Evolutionary conservation across 257 asterid genomes (phyloP).

Genomic region (Gynochthodes officinalis): DNA sequence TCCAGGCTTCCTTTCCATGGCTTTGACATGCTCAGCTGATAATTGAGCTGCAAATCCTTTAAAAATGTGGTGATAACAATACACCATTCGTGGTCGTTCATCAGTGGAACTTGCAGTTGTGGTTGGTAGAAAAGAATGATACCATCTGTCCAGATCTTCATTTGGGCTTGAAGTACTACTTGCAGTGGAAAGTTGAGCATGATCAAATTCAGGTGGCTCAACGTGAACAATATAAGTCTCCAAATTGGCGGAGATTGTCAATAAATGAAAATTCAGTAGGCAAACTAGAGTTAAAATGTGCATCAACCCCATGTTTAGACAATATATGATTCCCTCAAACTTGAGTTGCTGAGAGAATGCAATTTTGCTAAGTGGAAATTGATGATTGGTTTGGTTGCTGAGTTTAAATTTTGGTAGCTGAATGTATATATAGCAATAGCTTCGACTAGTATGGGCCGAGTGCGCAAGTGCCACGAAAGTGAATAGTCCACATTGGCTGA

Average conservation of each 20-base stretch:
- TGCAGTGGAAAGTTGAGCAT: too few species aligned
- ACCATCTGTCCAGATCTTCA: too few species aligned
- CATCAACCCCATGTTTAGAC: too few species aligned
- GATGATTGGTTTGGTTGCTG: neutral
- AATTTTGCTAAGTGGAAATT: neutral
- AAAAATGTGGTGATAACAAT: slow-evolving; percentile 10
- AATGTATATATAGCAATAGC: neutral
- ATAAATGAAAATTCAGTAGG: too few species aligned
- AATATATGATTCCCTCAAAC: neutral
- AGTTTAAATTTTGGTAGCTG: neutral
- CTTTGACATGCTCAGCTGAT: slow-evolving; percentile 4
- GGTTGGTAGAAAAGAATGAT: slow-evolving; percentile 11
- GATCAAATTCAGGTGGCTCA: too few species aligned
- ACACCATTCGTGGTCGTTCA: slow-evolving; percentile 3
- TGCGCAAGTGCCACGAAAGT: neutral
- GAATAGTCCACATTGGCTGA: neutral
- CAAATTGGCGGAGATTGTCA: too few species aligned
- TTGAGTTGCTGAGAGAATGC: neutral
- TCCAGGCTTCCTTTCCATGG: slow-evolving; percentile 12
- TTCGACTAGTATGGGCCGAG: too few species aligned
- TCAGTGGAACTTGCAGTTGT: neutral
- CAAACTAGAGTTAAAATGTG: too few species aligned
- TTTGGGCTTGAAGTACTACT: too few species aligned
- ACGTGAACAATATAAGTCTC: too few species aligned
- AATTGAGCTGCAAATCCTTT: slow-evolving; percentile 16